Conservation (phyloP, 164 flowering plant species). For the Umbilicus rupestris region DNA sequence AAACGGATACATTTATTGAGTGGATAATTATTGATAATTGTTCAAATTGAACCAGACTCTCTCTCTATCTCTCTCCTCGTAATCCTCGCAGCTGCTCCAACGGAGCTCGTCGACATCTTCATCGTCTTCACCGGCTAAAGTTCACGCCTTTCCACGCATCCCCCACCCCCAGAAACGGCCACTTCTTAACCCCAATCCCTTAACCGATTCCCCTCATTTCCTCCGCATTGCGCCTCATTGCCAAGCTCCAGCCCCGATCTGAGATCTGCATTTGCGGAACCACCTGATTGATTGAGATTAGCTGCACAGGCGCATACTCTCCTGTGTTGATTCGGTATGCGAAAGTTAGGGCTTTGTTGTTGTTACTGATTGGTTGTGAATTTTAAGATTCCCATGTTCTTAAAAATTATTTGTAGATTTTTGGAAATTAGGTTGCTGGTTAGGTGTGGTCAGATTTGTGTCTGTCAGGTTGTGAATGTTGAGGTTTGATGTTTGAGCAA, state of each 20-base stretch:
- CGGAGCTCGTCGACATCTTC: too few relatives aligned
- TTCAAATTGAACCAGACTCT: too few relatives aligned
- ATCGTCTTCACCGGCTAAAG: too few relatives aligned
- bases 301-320: too few relatives aligned
- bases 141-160: too few relatives aligned
- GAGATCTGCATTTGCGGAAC: slow-evolving; percentile 4
- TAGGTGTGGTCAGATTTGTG: neutral
- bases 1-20: too few relatives aligned
- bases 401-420: too few relatives aligned
- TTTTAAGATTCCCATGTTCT: neutral
- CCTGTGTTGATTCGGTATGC: neutral
- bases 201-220: neutral
- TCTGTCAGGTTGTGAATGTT: neutral
- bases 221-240: neutral
- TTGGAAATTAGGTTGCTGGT: neutral
- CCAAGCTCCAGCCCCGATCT: slow-evolving; percentile 2
- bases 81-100: too few relatives aligned
- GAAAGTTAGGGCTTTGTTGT: neutral
- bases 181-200: too few relatives aligned
- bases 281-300: neutral
- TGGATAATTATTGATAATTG: too few relatives aligned
- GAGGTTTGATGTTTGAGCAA: neutral
- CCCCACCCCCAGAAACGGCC: too few relatives aligned
- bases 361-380: neutral
- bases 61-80: too few relatives aligned